A percentile compares a stretch with the other conserved stretches of the same genome.
phyloP scores from a whole-genome alignment of 345 rosid genomes.

The Ceriops tagal region DNA sequence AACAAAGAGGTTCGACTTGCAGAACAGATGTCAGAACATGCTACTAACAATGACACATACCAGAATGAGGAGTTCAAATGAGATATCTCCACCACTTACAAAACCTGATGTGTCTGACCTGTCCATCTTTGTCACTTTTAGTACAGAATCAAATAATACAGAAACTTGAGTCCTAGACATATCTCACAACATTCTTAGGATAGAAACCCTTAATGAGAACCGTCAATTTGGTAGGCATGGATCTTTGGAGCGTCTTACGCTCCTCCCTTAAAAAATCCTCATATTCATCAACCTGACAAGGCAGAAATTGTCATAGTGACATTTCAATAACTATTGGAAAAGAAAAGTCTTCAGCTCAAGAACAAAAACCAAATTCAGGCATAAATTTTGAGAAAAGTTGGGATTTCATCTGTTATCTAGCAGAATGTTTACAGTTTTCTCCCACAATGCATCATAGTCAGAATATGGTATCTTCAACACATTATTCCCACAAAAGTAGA shows the following conservation, averaged over 20 bases:
- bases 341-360: background rate
- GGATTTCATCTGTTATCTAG: background rate
- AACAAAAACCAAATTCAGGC: background rate
- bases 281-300: constrained; percentile 47
- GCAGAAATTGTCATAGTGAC: background rate
- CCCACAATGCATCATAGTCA: no score
- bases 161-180: constrained; percentile 17
- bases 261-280: constrained; percentile 29
- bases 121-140: constrained; percentile 50
- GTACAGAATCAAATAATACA: constrained; percentile 11
- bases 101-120: constrained; percentile 86
- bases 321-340: background rate
- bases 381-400: background rate
- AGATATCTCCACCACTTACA: constrained; percentile 70
- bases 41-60: constrained; percentile 21
- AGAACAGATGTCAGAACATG: constrained; percentile 23
- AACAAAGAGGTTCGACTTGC: constrained; percentile 8
- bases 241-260: constrained; percentile 42
- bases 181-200: constrained; percentile 56
- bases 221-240: constrained; percentile 22
- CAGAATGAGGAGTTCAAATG: constrained; percentile 30
- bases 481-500: background rate
- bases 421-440: background rate
- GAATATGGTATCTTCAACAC: background rate
- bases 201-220: constrained; percentile 46